A percentile compares a stretch with the other conserved stretches of the same genome.
Evolutionary conservation across 75 land plant genomes (phyloP).

Genomic region (Cryptomeria japonica): DNA sequence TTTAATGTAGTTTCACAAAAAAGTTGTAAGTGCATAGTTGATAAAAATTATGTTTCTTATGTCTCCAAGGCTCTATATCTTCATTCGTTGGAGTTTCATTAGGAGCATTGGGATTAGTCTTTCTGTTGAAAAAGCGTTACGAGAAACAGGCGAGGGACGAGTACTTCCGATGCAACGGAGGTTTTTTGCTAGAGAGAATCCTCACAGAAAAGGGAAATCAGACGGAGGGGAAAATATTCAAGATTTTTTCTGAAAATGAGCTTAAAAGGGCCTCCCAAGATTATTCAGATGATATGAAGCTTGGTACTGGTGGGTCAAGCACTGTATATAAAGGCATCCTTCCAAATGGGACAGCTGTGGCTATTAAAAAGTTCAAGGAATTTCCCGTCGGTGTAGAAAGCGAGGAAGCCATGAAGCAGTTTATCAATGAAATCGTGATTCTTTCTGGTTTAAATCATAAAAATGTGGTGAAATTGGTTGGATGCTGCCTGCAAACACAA

Average conservation of each 20-base stretch:
- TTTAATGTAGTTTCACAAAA: too few relatives aligned
- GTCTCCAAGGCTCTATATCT: too few relatives aligned
- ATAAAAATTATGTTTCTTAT: too few relatives aligned
- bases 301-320: constrained; percentile 70
- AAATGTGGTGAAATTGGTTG: constrained; percentile 64
- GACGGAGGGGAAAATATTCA: constrained; percentile 7
- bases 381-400: constrained; percentile 25
- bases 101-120: too few relatives aligned
- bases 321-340: constrained; percentile 55
- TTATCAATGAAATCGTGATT: constrained; percentile 50
- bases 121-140: too few relatives aligned
- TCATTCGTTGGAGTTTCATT: too few relatives aligned
- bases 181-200: background rate
- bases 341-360: constrained; percentile 55
- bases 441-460: constrained; percentile 65
- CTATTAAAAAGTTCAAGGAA: constrained; percentile 49
- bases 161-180: too few relatives aligned
- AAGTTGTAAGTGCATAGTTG: too few relatives aligned
- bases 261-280: constrained; percentile 37
- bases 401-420: constrained; percentile 14
- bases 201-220: background rate
- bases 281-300: constrained; percentile 33
- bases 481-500: constrained; percentile 46
- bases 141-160: too few relatives aligned
- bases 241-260: constrained; percentile 37